Evolutionary conservation across 2,329 filamentous ascomycete species (phyloP).

Genomic region (Dendryphion nanum): DNA sequence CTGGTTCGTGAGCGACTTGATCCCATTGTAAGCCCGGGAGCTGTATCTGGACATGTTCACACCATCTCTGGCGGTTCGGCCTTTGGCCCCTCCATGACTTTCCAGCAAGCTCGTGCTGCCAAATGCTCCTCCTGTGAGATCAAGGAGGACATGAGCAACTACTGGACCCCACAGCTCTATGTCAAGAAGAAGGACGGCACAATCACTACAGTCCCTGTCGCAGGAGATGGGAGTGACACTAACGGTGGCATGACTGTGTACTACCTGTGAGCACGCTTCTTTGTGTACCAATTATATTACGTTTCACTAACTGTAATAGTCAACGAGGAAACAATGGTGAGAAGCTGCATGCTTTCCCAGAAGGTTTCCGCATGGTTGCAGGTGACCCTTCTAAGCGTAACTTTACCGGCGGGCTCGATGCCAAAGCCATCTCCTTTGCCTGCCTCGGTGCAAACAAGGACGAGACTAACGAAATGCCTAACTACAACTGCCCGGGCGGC

Average conservation of each 20-base stretch:
- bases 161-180: constrained; percentile 74
- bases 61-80: constrained; percentile 68
- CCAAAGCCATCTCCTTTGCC: constrained; percentile 55
- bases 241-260: constrained; percentile 70
- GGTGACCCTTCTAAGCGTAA: constrained; percentile 62
- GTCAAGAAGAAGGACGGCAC: constrained; percentile 49
- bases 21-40: constrained; percentile 65
- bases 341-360: constrained; percentile 67
- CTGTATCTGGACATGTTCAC: constrained; percentile 63
- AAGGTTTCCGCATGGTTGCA: constrained; percentile 68
- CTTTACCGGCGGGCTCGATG: constrained; percentile 45
- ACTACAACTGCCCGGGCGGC: constrained; percentile 61
- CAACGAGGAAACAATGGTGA: constrained; percentile 57
- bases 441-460: constrained; percentile 50
- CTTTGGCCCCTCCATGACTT: constrained; percentile 63
- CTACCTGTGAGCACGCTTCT: constrained; percentile 55
- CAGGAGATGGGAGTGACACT: constrained; percentile 45
- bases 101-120: constrained; percentile 57
- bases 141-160: constrained; percentile 65
- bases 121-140: constrained; percentile 68
- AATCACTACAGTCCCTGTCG: constrained; percentile 61
- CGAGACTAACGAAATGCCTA: constrained; percentile 62
- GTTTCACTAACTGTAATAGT: constrained; percentile 31
- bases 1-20: constrained; percentile 56
- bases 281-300: background rate